Percentiles rank a stretch among this genome's conserved stretches.
These are phyloP conservation scores for Alternaria ventricosa DNA, from an alignment of 2,329 filamentous ascomycete species.

Conservation along the genomic window DNA sequence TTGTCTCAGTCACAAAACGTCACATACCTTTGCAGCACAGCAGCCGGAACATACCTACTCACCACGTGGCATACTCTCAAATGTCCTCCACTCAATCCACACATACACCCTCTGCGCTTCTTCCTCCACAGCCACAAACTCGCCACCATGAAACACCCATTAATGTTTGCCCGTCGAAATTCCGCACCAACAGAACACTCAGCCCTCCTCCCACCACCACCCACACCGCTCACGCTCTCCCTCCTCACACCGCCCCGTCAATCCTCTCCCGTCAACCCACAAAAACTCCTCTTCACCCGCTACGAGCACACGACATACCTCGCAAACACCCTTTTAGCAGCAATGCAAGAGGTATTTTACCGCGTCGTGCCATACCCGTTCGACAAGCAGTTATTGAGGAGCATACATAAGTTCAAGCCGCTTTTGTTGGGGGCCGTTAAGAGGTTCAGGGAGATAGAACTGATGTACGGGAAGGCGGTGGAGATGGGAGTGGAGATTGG, in stretches of 20 bases:
- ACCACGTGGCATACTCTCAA: not conserved
- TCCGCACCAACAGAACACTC: not conserved
- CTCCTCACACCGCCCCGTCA: not conserved
- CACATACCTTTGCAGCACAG: too few species aligned
- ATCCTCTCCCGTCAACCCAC: not conserved
- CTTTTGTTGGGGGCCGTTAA: rapidly evolving
- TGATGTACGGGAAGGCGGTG: not conserved
- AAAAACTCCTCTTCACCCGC: not conserved
- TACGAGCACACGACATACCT: not conserved
- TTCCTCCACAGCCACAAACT: not conserved
- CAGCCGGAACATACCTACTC: too few species aligned
- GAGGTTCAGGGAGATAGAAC: not conserved
- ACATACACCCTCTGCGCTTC: not conserved
- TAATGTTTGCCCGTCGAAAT: not conserved
- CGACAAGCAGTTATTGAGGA: not conserved
- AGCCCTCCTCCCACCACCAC: not conserved
- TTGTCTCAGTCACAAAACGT: not conserved
- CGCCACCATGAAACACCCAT: not conserved
- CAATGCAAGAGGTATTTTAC: not conserved
- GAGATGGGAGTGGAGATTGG: not conserved
- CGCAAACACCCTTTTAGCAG: not conserved
- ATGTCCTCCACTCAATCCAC: not conserved
- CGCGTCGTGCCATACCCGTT: not conserved
- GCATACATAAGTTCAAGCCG: not conserved
- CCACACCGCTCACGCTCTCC: not conserved